phyloP scores from a whole-genome alignment of 306 rosid genomes.

The Cucurbita maxima region DNA sequence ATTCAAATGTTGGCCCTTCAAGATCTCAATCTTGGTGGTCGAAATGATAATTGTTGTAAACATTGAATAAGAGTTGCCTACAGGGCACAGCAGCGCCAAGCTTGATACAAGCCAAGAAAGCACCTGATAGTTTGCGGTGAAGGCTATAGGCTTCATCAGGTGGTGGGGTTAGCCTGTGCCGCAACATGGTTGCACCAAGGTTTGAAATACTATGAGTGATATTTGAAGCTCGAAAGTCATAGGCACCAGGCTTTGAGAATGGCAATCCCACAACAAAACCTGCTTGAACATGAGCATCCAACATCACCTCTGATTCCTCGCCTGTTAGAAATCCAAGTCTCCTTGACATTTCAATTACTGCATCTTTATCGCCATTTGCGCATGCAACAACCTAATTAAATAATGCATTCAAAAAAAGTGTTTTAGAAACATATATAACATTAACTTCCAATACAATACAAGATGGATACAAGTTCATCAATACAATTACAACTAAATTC shows the following conservation, averaged over 20 bases:
- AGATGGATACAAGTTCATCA: too few relatives aligned
- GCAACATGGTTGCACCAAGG: conserved; percentile 87
- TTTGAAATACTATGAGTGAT: conserved; percentile 58
- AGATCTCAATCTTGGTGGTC: conserved; percentile 18
- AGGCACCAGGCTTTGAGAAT: conserved; percentile 51
- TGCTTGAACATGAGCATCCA: conserved; percentile 89
- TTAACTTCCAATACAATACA: background rate
- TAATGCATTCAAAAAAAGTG: background rate
- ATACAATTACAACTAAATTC: too few relatives aligned
- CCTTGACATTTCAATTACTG: conserved; percentile 73
- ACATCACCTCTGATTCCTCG: conserved; percentile 72
- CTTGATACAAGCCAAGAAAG: conserved; percentile 88
- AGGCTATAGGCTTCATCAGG: conserved; percentile 93
- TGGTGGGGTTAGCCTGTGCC: conserved; percentile 90
- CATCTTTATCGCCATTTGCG: conserved; percentile 51
- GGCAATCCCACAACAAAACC: conserved; percentile 94
- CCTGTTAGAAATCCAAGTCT: conserved; percentile 89
- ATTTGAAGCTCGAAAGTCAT: conserved; percentile 52
- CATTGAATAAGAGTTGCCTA: conserved; percentile 53
- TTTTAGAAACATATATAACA: background rate
- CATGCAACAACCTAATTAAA: conserved; percentile 68
- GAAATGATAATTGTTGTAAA: conserved; percentile 43
- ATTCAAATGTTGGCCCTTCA: background rate
- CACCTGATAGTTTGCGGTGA: conserved; percentile 86
- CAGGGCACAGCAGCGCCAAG: conserved; percentile 84